Evolutionary conservation across 129 eudicot species (phyloP).

Genomic region (Chrysanthemum seticuspe): DNA sequence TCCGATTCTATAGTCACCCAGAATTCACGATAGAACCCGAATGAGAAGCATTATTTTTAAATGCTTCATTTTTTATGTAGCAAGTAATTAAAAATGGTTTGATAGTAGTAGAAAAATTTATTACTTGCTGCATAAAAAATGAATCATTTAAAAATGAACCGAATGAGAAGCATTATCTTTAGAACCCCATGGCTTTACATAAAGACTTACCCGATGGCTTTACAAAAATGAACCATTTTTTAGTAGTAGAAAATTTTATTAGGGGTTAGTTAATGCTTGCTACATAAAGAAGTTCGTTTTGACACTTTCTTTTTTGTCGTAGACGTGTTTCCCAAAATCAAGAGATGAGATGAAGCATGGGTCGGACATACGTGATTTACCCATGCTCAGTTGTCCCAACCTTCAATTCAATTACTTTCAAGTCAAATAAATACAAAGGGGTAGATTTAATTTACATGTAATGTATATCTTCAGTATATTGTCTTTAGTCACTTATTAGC

Average conservation of each 20-base stretch:
- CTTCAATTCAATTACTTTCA: constrained; percentile 12
- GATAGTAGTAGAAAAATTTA: background rate
- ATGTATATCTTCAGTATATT: too few relatives aligned
- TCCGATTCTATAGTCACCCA: too few relatives aligned
- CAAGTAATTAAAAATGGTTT: background rate
- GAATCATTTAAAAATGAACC: too few relatives aligned
- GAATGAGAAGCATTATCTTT: too few relatives aligned
- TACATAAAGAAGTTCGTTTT: constrained; percentile 13
- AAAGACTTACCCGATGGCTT: too few relatives aligned
- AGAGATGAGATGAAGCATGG: constrained; percentile 35
- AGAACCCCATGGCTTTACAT: too few relatives aligned
- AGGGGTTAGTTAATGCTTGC: constrained; percentile 29
- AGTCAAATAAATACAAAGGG: background rate
- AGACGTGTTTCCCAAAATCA: constrained; percentile 38
- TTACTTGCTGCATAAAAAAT: too few relatives aligned
- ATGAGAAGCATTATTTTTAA: background rate
- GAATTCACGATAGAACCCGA: background rate
- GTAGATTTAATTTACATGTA: background rate
- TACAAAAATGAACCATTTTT: too few relatives aligned
- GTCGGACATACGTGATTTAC: constrained; percentile 25
- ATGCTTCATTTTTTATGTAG: background rate
- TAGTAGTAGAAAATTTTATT: background rate
- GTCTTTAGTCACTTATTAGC: too few relatives aligned
- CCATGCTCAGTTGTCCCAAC: constrained; percentile 32
- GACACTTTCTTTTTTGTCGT: constrained; percentile 19